Evolutionary conservation across 2,329 filamentous ascomycete species (phyloP), one percentile per base, ranked within the genome.

Genomic region (Magnaporthales sp.): DNA sequence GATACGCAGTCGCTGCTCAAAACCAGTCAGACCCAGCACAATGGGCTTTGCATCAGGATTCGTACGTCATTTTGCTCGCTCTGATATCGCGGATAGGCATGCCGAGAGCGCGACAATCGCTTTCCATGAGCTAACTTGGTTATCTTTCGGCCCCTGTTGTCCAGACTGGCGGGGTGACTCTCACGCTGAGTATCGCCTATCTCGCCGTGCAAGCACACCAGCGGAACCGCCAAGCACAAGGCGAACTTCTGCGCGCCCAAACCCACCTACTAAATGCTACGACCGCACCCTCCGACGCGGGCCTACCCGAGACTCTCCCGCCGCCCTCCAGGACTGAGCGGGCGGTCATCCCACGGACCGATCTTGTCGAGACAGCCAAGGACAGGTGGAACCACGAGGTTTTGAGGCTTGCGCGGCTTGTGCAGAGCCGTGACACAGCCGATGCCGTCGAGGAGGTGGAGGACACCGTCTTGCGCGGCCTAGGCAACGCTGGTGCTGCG

Each of bases 1-100:
- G 2, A 46, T n/a, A 46, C 38, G 2, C 8, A n/a, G 38, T 46
- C n/a, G 38, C 38, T n/a, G n/a, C 38, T n/a, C 38, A n/a, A 69
- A 65, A 68, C 24, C 67, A 31, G 70, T 64, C 58, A 66, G 54
- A 67, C 70, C 69, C 54, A 67, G 67, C 69, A 78, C 67, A 71
- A 92, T 92, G 90, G 89, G 90, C 74, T 91, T 92, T 81, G 84
- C 86, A 70, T 83, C 87, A 58, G 90, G 91, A 72, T 91, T 93
- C 76, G 91, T 93, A 83, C 70, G 89, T 80, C 66, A 65, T 64
- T 29, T n/a, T 19, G n/a, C 9, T 26, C 10, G 11, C 32, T 32
- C 19, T 29, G 5, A 24, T n/a, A n/a, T 32, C 19, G 11, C 19
- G 24, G 11, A 19, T 27, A 9, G 30, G 13, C 19, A 11, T 24